Evolutionary conservation across 805 yeast genomes (phyloP), one percentile per base, ranked within the genome.

Genomic region (Candida maesae): DNA sequence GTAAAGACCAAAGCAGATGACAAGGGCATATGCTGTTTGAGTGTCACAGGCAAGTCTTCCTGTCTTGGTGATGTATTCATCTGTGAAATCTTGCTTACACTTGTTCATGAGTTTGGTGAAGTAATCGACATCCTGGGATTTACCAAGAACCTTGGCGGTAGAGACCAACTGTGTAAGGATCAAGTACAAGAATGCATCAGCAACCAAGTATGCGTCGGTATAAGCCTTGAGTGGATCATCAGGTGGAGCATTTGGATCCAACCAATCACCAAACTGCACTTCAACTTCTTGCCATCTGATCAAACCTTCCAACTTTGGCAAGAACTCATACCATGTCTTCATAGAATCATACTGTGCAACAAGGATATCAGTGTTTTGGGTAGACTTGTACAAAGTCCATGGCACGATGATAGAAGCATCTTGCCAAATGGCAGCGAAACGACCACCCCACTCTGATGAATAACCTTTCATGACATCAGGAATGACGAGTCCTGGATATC

Each of bases 171-270:
- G 50, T 2, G 36, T 32, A n/a, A 46, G 7, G 25, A 49, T 49
- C 35, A 46, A 33, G 33, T 36, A 41, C 20, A 49, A 31, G 33
- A 49, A 49, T 4, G 50, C 50, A 42, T 49, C 50, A 10, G 48
- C 52, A 33, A 49, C 52, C 33, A 49, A 26, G 34, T 46, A 41
- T 6, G 50, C 44, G 36, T 49, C 47, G 1, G 52, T 49, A 33
- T 39, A 25, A 6, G 52, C 50, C 31, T 34, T n/a, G 3, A 39
- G 10, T 23, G 52, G 52, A 23, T 46, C 25, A 3, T 49, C 48
- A n/a, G 48, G 52, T 11, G 52, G 52, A 14, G 52, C 50, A 19
- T 46, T 44, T 38, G 52, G 52, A 30, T 48, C 52, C 21, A 48
- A 19, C 52, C 52, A 48, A 29, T 48, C 52, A 18, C 50, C 52